phyloP scores from a whole-genome alignment of 208 protist species.

The Zelonia costaricensis region DNA sequence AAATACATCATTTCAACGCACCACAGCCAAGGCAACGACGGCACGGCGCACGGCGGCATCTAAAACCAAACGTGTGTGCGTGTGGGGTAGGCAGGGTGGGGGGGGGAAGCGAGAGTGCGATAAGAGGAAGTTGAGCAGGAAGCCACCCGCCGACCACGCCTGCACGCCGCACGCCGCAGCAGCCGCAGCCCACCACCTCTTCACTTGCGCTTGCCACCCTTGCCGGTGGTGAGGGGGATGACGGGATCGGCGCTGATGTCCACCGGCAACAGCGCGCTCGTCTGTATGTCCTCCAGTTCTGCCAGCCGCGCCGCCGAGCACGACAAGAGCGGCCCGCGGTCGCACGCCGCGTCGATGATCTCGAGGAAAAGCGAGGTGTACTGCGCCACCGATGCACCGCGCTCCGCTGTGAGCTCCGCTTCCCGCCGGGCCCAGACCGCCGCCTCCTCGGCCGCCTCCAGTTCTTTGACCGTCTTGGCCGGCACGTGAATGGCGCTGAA shows the following conservation, averaged over 20 bases:
- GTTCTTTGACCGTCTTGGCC: conserved; percentile 1
- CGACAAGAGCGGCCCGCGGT: conserved; percentile 57
- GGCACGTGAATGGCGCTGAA: conserved; percentile 11
- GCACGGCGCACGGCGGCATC: no score
- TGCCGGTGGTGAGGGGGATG: conserved; percentile 33
- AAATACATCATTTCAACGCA: no score
- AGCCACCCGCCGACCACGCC: no score
- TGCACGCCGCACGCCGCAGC: no score
- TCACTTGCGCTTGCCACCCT: conserved; percentile 25
- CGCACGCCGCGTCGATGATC: conserved; percentile 50
- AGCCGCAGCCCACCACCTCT: no score
- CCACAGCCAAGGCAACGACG: no score
- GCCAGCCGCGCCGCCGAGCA: conserved; percentile 39
- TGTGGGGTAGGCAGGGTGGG: no score
- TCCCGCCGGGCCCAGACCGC: conserved; percentile 5
- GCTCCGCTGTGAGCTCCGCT: conserved; percentile 7
- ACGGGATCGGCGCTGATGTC: conserved; percentile 50
- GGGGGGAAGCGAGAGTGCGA: no score
- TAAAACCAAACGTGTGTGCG: no score
- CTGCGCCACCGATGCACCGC: not conserved
- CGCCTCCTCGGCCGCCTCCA: conserved; percentile 9
- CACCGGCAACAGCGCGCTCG: conserved; percentile 46
- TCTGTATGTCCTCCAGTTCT: conserved; percentile 58
- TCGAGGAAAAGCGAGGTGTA: conserved; percentile 21
- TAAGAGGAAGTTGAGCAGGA: no score